Evolutionary conservation across 225 moss, liverwort and hornwort genomes (phyloP), one percentile per base, ranked within the genome.

Genomic region (Anthoceros angustus): DNA sequence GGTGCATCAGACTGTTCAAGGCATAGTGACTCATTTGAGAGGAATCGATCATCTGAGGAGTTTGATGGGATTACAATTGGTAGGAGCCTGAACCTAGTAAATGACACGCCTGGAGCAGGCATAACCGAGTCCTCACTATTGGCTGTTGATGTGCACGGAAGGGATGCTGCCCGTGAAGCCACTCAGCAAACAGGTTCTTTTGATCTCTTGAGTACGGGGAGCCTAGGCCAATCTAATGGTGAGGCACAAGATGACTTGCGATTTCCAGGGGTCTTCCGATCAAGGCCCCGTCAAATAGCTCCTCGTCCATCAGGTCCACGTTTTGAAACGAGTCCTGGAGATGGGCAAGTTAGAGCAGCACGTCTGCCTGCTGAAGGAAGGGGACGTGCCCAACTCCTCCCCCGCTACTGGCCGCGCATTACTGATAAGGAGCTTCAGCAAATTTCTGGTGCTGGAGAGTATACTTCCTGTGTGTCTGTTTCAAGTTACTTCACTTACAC

Each of bases 341-440:
- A 55, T 55, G 55, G n/a, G 23, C n/a, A 23, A 18, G 18, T 55
- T 4, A 55, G 55, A 55, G 55, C 55, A 55, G 98, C 98, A 68
- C 89, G 98, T 40, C 98, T 89, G 63, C 98, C 98, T 26, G 98
- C 92, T 68, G 92, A 98, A 76, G 98, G 98, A 62, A 86, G 98
- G 74, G 98, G 98, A 25, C 98, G 98, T 42, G 92, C 84, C 69
- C 98, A 98, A 71, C 74, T 98, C 74, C 72, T 98, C 67, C 98
- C 98, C 49, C 80, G 98, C 15, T 98, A 98, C 70, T 98, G 98
- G 98, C 98, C 98, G 40, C 87, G 98, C 48, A 98, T 98, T 48
- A 98, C 98, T 62, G 98, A 98, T 75, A 92, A 98, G 70, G 98
- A 98, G 75, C 74, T 98, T 23, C 89, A 89, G 75, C 92, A 89